Evolutionary conservation across 179 eudicot species (phyloP).

Genomic region (Spinacia oleracea): DNA sequence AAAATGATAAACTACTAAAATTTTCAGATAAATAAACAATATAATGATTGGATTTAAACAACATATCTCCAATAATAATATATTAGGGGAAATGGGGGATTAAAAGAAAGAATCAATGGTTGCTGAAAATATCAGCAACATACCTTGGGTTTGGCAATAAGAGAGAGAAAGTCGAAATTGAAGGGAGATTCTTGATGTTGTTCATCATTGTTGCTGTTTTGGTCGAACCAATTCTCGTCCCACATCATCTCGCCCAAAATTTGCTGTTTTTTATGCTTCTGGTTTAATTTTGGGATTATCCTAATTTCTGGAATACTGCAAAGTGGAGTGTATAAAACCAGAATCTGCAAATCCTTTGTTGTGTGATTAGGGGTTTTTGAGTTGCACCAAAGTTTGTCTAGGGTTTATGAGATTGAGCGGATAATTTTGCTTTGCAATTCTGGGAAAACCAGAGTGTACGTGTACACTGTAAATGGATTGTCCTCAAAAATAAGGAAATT

Average conservation of each 20-base stretch:
- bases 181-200: conserved; percentile 41
- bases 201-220: conserved; percentile 26
- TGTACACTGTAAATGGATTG: conserved; percentile 17
- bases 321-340: not conserved
- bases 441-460: conserved; percentile 19
- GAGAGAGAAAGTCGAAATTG: conserved; percentile 59
- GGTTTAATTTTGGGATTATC: not conserved
- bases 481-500: conserved; percentile 9
- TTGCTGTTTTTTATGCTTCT: not conserved
- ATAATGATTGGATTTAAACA: not conserved
- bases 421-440: conserved; percentile 21
- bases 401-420: conserved; percentile 18
- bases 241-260: conserved; percentile 38
- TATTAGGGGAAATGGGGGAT: not conserved
- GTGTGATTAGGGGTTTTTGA: not conserved
- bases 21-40: conserved; percentile 8
- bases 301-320: not conserved
- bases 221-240: conserved; percentile 42
- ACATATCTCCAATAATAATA: not conserved
- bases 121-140: not conserved
- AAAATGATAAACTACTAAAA: not conserved
- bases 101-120: not conserved
- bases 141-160: conserved; percentile 70
- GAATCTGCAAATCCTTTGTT: not conserved
- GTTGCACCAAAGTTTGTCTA: not conserved